These are phyloP conservation scores for Tetrahymena elliotti DNA, from an alignment of 73 alveolate genomes.

Conservation along the genomic window DNA sequence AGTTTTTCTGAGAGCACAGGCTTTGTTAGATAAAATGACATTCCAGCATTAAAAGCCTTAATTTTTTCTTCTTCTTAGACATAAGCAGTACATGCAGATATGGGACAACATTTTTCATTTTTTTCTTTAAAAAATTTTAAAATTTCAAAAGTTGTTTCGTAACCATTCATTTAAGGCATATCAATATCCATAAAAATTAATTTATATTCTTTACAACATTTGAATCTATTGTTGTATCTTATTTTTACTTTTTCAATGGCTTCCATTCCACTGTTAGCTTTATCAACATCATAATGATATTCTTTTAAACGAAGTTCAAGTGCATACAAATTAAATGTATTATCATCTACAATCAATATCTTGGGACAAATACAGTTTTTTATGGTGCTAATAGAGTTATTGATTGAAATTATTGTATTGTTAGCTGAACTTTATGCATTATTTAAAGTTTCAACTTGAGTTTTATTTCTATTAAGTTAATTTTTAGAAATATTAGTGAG, in stretches of 20 bases:
- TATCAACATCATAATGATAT: background rate
- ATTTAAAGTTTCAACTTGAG: background rate
- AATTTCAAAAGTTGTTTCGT: background rate
- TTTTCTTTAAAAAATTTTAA: background rate
- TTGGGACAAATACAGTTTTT: background rate
- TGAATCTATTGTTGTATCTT: background rate
- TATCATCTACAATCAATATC: slow-evolving; percentile 13
- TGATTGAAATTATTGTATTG: too few relatives aligned
- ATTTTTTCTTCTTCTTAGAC: background rate
- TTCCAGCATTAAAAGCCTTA: background rate
- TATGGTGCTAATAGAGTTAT: background rate
- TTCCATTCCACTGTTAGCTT: background rate
- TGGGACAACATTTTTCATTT: background rate
- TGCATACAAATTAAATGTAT: background rate
- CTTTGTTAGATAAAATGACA: background rate
- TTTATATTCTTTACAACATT: background rate
- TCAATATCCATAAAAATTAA: background rate
- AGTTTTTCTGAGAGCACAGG: background rate
- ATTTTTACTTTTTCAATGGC: background rate
- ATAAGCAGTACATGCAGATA: background rate
- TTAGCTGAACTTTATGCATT: background rate
- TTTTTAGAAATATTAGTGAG: background rate
- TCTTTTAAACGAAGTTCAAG: background rate
- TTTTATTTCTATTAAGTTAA: too few relatives aligned
- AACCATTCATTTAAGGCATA: background rate